Conservation (phyloP, 2,329 filamentous ascomycete genomes). For the Cercospora zeae-maydis region DNA sequence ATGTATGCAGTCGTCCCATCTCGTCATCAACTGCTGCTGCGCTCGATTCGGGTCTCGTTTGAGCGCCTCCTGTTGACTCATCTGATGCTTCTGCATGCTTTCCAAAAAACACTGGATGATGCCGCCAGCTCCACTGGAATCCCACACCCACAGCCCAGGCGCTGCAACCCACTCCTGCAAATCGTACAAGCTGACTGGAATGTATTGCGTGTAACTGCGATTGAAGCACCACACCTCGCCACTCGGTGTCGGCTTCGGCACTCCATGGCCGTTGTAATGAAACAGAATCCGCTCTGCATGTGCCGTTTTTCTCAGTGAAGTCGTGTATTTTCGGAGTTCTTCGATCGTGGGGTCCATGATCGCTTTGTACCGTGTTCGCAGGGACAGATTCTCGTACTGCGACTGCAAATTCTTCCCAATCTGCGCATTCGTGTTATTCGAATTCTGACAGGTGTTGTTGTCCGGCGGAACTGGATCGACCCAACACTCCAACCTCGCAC, state of each 20-base stretch:
- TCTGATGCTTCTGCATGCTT: conserved; percentile 91
- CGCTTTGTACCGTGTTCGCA: conserved; percentile 95
- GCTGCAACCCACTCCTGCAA: conserved; percentile 93
- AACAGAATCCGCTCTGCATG: conserved; percentile 96
- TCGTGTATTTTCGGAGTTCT: conserved; percentile 94
- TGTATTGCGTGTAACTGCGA: conserved; percentile 97
- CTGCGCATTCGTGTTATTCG: conserved; percentile 59
- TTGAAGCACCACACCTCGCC: conserved; percentile 99
- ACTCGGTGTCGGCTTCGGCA: conserved; percentile 89
- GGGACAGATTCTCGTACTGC: conserved; percentile 92
- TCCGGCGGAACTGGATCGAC: conserved; percentile 77
- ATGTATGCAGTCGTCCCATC: conserved; percentile 85
- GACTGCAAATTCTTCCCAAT: conserved; percentile 95
- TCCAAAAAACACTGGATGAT: conserved; percentile 93
- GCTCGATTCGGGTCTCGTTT: conserved; percentile 61
- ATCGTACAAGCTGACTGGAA: conserved; percentile 92
- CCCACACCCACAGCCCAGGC: conserved; percentile 94
- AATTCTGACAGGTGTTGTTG: conserved; percentile 31
- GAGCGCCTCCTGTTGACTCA: conserved; percentile 74
- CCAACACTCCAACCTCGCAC: conserved; percentile 94
- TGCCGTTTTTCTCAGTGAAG: conserved; percentile 82
- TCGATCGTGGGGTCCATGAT: conserved; percentile 95
- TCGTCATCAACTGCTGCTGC: conserved; percentile 39
- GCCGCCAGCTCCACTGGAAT: conserved; percentile 93
- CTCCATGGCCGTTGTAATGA: conserved; percentile 97